Conservation (phyloP, 2,329 filamentous ascomycete species). For the Neoarthrinium moseri region DNA sequence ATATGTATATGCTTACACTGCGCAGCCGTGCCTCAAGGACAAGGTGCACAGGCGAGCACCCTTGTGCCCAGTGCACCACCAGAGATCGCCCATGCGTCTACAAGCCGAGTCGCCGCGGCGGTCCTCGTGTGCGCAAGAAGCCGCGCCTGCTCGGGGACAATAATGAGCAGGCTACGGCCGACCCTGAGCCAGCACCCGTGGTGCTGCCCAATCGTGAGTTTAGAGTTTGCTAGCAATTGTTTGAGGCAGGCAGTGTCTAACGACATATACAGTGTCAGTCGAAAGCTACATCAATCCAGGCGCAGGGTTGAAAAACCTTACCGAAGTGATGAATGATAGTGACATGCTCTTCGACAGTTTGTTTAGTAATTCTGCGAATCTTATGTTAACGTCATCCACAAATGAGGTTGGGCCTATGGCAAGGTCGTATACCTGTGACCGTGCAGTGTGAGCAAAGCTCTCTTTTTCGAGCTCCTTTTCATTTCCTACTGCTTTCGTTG, state of each 20-base stretch:
- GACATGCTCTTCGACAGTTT: slow-evolving; percentile 47
- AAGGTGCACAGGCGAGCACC: slow-evolving; percentile 7
- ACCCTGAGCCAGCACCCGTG: slow-evolving; percentile 27
- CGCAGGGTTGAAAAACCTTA: slow-evolving; percentile 44
- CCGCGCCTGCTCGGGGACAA: slow-evolving; percentile 24
- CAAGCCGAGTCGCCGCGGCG: slow-evolving; percentile 41
- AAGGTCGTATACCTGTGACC: slow-evolving; percentile 38
- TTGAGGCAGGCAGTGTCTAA: slow-evolving; percentile 7
- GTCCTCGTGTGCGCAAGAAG: slow-evolving; percentile 42
- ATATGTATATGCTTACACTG: too few relatives aligned
- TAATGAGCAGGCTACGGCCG: slow-evolving; percentile 24
- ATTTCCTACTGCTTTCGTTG: too few relatives aligned
- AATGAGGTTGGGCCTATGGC: slow-evolving; percentile 30
- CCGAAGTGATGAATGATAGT: slow-evolving; percentile 44
- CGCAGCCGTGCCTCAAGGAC: slow-evolving; percentile 9
- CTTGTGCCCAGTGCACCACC: slow-evolving; percentile 31
- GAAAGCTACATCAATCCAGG: slow-evolving; percentile 45
- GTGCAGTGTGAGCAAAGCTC: slow-evolving; percentile 35
- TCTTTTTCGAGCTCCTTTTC: neutral
- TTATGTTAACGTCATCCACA: slow-evolving; percentile 12
- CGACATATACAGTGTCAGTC: slow-evolving; percentile 24
- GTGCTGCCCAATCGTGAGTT: slow-evolving; percentile 29
- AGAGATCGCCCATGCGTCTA: slow-evolving; percentile 41
- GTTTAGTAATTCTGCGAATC: slow-evolving; percentile 27
- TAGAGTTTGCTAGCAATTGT: slow-evolving; percentile 15